A percentile compares a stretch with the other conserved stretches of the same genome.
Conservation (phyloP, 1,284 basidiomycete genomes). For the Peniophora sp. region DNA sequence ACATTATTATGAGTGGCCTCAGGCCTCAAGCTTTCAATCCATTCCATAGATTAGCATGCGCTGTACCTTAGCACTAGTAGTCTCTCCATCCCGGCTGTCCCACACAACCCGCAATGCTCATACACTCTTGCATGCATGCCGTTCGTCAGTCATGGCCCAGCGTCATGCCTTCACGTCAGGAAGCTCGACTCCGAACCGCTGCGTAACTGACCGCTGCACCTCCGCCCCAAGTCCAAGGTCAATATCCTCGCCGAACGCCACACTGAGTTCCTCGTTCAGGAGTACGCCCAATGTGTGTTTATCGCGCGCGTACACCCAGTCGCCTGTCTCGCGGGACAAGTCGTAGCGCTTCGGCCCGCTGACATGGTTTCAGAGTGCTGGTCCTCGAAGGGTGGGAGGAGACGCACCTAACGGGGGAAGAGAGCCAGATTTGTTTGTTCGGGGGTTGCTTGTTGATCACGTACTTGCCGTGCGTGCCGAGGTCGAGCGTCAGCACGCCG, state of each 20-base stretch:
- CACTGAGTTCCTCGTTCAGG: slow-evolving; percentile 60
- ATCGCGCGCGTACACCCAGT: slow-evolving; percentile 78
- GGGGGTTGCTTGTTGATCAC: slow-evolving; percentile 99
- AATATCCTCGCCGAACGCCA: slow-evolving; percentile 13
- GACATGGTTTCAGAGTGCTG: slow-evolving; percentile 4
- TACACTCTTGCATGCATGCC: no score
- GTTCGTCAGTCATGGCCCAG: no score
- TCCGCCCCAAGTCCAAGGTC: slow-evolving; percentile 16
- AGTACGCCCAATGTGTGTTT: slow-evolving; percentile 55
- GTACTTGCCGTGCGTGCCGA: slow-evolving; percentile 88
- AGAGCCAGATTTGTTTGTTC: slow-evolving; percentile 98
- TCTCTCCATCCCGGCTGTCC: no score
- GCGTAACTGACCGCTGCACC: background rate
- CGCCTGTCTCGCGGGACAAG: slow-evolving; percentile 44
- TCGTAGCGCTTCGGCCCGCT: slow-evolving; percentile 91
- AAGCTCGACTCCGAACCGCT: background rate
- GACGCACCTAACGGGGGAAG: slow-evolving; percentile 74
- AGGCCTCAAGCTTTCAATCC: no score
- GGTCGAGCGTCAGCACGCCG: slow-evolving; percentile 84
- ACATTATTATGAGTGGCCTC: no score
- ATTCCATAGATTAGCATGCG: no score
- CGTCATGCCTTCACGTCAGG: no score
- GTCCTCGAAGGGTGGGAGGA: background rate
- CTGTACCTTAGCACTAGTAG: no score
- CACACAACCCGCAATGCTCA: no score